Conservation (phyloP, 1,284 basidiomycete genomes). For the Exobasidium cylindrosporum region DNA sequence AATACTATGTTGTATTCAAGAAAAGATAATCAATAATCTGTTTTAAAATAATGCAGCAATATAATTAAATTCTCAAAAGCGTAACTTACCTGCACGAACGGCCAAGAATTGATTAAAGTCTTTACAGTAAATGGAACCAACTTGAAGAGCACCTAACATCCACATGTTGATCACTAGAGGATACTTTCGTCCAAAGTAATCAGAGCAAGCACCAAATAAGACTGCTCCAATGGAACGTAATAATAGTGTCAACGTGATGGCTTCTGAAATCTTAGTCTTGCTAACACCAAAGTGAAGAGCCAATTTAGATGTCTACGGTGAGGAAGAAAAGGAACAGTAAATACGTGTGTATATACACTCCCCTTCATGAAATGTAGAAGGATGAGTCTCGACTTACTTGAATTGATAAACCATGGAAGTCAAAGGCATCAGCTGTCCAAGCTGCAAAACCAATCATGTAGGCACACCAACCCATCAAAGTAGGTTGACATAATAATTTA, state of each 20-base stretch:
- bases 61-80: no score
- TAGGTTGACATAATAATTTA: conserved; percentile 23
- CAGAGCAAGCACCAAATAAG: conserved; percentile 24
- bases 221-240: conserved; percentile 37
- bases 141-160: conserved; percentile 32
- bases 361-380: no score
- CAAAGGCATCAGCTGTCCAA: conserved; percentile 36
- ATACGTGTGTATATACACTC: no score
- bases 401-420: conserved; percentile 42
- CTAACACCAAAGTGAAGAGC: conserved; percentile 15
- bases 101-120: conserved; percentile 36
- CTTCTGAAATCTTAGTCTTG: conserved; percentile 34
- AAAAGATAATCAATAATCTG: no score
- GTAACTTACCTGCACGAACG: conserved; percentile 30
- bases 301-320: conserved; percentile 35
- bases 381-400: no score
- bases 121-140: conserved; percentile 30
- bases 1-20: conserved; percentile 35
- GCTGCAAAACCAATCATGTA: conserved; percentile 32
- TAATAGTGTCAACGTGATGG: conserved; percentile 38
- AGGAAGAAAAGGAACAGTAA: no score
- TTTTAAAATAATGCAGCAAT: no score
- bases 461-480: conserved; percentile 26
- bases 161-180: conserved; percentile 36
- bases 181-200: conserved; percentile 18